Evolutionary conservation across 2,329 filamentous ascomycete species (phyloP), one percentile per base, ranked within the genome.

Genomic region (Colletotrichum sp.): DNA sequence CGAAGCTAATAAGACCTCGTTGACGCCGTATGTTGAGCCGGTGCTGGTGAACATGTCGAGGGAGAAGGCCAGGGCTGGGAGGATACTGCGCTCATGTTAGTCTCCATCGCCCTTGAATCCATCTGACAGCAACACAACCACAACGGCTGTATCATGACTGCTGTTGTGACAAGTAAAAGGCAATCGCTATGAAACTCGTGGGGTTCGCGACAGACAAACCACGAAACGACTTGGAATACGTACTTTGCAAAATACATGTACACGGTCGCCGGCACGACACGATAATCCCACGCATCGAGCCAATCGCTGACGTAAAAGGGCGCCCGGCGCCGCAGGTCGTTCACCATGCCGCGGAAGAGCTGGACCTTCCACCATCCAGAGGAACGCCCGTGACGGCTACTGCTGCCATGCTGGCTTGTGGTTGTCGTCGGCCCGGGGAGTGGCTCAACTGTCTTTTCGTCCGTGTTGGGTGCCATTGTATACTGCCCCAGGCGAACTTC

Each of bases 171-270:
- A 9, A 59, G n/a, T 52, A 52, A 21, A 34, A 62, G 28, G 18
- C 18, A 30, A 24, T 6, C 10, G 28, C 59, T 30, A 21, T 12
- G 8, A 8, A 9, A 34, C 8, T 8, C 18, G 4, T 15, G 5
- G 21, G 15, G 21, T n/a, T 28, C 26, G 32, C 24, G 28, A 8
- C 8, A 59, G 8, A 28, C 21, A 24, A 9, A 15, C 24, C 16
- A 32, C n/a, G 62, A 26, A 26, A 13, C n/a, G 9, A 39, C 1
- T 0, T 8, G 12, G 8, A 16, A 36, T 24, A 79, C 88, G 77
- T 89, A 96, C 95, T 98, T 98, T 78, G 95, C 95, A 89, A 98
- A 98, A 87, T 97, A 98, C 95, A 98, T 98, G 85, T 98, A 98
- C 34, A 98, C 88, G 12, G 95, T 98, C 18, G 95, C 95, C 2